These are phyloP conservation scores for Austropuccinia psidii DNA, from an alignment of 1,284 basidiomycete genomes.

Conservation along the genomic window DNA sequence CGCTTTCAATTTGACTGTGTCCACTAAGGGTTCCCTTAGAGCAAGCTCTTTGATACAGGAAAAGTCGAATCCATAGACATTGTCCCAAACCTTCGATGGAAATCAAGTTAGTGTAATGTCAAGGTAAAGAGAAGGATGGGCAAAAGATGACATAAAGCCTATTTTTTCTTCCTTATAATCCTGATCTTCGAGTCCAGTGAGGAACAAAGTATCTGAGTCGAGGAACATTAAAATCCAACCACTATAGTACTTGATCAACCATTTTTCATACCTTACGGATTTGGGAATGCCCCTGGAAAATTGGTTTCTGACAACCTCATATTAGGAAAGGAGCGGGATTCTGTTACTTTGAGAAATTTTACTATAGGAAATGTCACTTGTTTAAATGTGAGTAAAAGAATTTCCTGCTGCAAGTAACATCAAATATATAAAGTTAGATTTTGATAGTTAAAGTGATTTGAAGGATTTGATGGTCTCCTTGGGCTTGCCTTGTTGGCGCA, in stretches of 20 bases:
- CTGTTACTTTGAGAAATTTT: conserved; percentile 18
- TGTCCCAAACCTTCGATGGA: conserved; percentile 77
- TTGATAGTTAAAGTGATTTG: conserved; percentile 20
- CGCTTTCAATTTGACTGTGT: conserved; percentile 89
- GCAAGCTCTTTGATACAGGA: conserved; percentile 99
- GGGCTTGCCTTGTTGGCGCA: conserved; percentile 34
- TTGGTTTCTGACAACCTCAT: conserved; percentile 29
- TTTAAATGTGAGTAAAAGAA: too few species aligned
- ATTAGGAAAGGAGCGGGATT: background rate
- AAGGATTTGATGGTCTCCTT: conserved; percentile 29
- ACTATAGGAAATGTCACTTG: conserved; percentile 36
- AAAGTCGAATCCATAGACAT: conserved; percentile 99
- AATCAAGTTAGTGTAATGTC: too few species aligned
- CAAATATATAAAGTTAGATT: too few species aligned
- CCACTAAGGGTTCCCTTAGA: conserved; percentile 88
- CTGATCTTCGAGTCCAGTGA: conserved; percentile 97
- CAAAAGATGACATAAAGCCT: conserved; percentile 61
- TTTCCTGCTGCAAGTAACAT: too few species aligned
- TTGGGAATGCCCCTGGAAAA: conserved; percentile 32
- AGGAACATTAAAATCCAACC: conserved; percentile 75
- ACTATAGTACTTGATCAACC: conserved; percentile 19
- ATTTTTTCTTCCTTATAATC: conserved; percentile 99
- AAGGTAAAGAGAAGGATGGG: background rate
- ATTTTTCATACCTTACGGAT: conserved; percentile 35
- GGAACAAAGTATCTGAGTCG: conserved; percentile 83